Evolutionary conservation across 805 yeast genomes (phyloP), one percentile per base, ranked within the genome.

Genomic region (Naumovozyma dairenensis): DNA sequence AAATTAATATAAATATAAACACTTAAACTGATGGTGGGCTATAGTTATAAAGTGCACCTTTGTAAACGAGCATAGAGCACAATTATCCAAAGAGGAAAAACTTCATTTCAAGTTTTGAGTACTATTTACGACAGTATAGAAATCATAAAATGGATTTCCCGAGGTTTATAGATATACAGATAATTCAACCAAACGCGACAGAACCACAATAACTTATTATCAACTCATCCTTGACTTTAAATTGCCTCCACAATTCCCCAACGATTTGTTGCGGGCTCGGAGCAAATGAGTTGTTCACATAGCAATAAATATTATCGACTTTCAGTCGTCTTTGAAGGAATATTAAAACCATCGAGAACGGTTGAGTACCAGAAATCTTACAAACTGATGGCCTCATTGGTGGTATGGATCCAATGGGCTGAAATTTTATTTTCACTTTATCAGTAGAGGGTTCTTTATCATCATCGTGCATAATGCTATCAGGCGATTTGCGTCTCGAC

Each of bases 271-370:
- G 53, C 1, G 61, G 61, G 20, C 50, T 51, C 2, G 63, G 63
- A 2, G 61, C 59, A 41, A 59, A 59, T 6, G 63, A 57, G 32
- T 54, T 59, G 30, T 54, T 57, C 4, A 59, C 42, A 29, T 59
- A 59, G 30, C 61, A 54, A 31, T 47, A 48, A 3, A 55, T 48
- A 22, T 45, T 34, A 8, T 43, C 38, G 14, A 51, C 33, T 28
- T 47, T 48, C 28, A 56, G 21, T 31, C 42, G 43, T 32, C 38
- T 41, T 28, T 37, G 33, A 9, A 56, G 31, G 29, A 55, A 55
- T 7, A 40, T 24, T 4, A 46, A 32, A 1, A 56, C 31, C 29
- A 45, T 38, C 5, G 58, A 44, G 37, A 56, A 56, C 5, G 50
- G 44, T 19, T 55, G 57, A 4, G 44, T 31, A 4, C 53, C 38